Evolutionary conservation across 2,329 filamentous ascomycete genomes (phyloP).

Genomic region (Neopestalotiopsis sp.): DNA sequence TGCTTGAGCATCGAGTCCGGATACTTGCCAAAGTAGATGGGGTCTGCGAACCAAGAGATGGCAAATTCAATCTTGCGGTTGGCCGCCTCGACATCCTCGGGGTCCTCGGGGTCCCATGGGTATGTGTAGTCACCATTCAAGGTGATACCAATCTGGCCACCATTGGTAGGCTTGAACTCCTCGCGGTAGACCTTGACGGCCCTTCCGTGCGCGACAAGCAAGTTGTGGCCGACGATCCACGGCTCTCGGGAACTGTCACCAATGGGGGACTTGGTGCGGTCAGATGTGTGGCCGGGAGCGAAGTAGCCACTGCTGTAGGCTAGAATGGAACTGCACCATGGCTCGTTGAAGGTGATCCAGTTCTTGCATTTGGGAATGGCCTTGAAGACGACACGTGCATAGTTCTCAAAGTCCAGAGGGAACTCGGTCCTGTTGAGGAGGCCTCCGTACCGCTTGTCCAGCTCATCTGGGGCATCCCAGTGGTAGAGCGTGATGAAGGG

Average conservation of each 20-base stretch:
- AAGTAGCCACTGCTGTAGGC: constrained; percentile 81
- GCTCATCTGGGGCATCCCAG: constrained; percentile 82
- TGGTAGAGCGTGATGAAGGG: constrained; percentile 87
- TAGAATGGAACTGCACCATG: constrained; percentile 82
- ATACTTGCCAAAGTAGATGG: constrained; percentile 84
- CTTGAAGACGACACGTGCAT: constrained; percentile 77
- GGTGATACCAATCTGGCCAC: constrained; percentile 85
- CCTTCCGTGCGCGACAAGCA: constrained; percentile 79
- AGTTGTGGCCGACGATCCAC: constrained; percentile 82
- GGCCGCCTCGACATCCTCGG: constrained; percentile 75
- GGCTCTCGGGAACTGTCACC: constrained; percentile 80
- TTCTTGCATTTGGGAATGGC: constrained; percentile 78
- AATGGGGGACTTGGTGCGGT: constrained; percentile 71
- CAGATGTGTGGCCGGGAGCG: constrained; percentile 82
- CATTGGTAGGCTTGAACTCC: constrained; percentile 76
- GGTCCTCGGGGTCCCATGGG: constrained; percentile 81
- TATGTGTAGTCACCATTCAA: constrained; percentile 85
- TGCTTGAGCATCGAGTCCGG: constrained; percentile 84
- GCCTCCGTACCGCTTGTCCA: constrained; percentile 83
- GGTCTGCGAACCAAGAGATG: constrained; percentile 88
- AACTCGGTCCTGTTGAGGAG: constrained; percentile 84
- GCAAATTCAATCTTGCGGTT: constrained; percentile 86
- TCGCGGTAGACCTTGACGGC: constrained; percentile 84
- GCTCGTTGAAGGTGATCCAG: constrained; percentile 93
- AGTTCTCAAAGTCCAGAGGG: constrained; percentile 79